Evolutionary conservation across 2,329 filamentous ascomycete species (phyloP).

Genomic region (Cryphonectria parasitica): DNA sequence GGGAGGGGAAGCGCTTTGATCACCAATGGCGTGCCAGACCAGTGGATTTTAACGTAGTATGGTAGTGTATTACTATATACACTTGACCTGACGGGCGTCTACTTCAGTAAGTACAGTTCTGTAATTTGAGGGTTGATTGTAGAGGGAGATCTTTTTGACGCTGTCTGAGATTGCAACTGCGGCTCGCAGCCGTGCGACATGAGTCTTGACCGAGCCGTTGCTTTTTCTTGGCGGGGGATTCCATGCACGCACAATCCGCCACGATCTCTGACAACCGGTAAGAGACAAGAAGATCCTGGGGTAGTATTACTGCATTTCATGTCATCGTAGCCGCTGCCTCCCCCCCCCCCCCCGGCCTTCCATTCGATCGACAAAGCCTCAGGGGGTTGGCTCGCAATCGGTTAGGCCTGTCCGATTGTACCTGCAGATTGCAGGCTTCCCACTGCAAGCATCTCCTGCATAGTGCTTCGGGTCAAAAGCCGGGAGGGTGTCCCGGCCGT

Average conservation of each 20-base stretch:
- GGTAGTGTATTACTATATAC: not conserved
- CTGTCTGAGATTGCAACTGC: slow-evolving; percentile 8
- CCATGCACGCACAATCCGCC: not conserved
- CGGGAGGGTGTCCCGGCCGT: slow-evolving; percentile 11
- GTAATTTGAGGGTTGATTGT: not conserved
- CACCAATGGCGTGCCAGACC: slow-evolving; percentile 10
- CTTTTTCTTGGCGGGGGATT: not conserved
- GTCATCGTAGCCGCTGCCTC: not conserved
- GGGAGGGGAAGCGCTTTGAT: not conserved
- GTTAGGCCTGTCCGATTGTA: slow-evolving; percentile 10
- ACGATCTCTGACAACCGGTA: not conserved
- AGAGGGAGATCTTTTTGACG: not conserved
- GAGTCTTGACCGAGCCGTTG: slow-evolving; percentile 4
- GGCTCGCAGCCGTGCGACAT: slow-evolving; percentile 20
- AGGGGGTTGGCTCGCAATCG: not conserved
- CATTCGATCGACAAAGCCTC: not conserved
- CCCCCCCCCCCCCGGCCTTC: not conserved
- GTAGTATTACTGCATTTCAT: not conserved
- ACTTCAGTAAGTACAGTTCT: not conserved
- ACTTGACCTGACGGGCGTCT: not conserved
- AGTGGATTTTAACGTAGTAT: not conserved
- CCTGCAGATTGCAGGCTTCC: slow-evolving; percentile 19
- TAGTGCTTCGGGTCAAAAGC: slow-evolving; percentile 21
- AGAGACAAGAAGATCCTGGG: not conserved
- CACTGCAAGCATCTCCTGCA: slow-evolving; percentile 23